Evolutionary conservation across 805 yeast species (phyloP).

Genomic region (Candida arabinofermentans): DNA sequence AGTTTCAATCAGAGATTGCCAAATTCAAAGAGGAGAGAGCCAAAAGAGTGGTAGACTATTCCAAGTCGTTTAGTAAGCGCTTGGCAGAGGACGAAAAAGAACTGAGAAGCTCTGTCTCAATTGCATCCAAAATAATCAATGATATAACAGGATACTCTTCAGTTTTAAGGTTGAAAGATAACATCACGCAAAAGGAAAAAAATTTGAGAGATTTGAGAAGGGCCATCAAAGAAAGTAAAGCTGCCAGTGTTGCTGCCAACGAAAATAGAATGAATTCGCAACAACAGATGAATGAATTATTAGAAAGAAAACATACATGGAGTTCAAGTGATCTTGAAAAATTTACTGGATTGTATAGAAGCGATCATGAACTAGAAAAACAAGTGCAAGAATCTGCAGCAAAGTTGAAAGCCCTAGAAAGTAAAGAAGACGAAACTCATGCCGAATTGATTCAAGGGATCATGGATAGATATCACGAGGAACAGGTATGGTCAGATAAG

Average conservation of each 20-base stretch:
- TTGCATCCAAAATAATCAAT: slow-evolving; percentile 68
- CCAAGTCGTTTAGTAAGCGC: slow-evolving; percentile 38
- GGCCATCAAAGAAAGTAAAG: slow-evolving; percentile 46
- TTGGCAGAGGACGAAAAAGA: slow-evolving; percentile 50
- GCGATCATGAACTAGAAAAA: slow-evolving; percentile 72
- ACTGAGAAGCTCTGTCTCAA: slow-evolving; percentile 51
- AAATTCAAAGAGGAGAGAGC: slow-evolving; percentile 24
- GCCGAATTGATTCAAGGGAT: slow-evolving; percentile 70
- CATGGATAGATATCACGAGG: slow-evolving; percentile 88
- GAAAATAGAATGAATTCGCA: slow-evolving; percentile 66
- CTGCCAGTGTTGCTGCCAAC: slow-evolving; percentile 55
- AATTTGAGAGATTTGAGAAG: slow-evolving; percentile 46
- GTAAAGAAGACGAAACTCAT: slow-evolving; percentile 63
- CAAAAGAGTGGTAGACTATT: slow-evolving; percentile 27
- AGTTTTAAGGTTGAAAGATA: slow-evolving; percentile 64
- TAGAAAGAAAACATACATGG: slow-evolving; percentile 87
- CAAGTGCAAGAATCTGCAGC: slow-evolving; percentile 49
- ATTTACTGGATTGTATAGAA: slow-evolving; percentile 76
- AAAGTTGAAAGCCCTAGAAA: slow-evolving; percentile 51
- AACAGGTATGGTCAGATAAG: slow-evolving; percentile 97
- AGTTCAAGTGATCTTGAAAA: slow-evolving; percentile 69
- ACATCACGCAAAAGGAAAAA: slow-evolving; percentile 54
- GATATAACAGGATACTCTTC: slow-evolving; percentile 89
- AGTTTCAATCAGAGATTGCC: slow-evolving; percentile 28
- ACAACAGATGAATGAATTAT: slow-evolving; percentile 77